Evolutionary conservation across 345 rosid genomes (phyloP), one percentile per base, ranked within the genome.

Genomic region (Eutrema japonicum): DNA sequence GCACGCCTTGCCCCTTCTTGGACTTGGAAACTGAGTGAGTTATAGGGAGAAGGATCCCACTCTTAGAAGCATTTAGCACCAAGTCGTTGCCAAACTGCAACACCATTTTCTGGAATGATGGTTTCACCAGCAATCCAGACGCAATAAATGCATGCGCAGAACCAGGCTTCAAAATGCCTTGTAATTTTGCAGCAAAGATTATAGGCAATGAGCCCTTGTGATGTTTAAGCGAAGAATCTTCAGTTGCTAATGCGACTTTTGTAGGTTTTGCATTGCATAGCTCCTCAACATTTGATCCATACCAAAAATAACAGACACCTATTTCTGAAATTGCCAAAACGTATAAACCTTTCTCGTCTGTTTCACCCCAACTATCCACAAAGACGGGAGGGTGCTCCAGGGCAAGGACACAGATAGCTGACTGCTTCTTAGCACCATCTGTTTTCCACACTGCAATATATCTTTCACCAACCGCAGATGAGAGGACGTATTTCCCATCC

Each of bases 301-400:
- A 78, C 99, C 99, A 95, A 70, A 86, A 85, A 77, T 90, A 95
- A 79, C 96, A 87, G 74, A 87, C 85, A 60, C 99, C 98, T 63
- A 73, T 74, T 80, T 90, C 98, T 42, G 99, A 92, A 64, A 95
- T 79, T 6, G 98, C 96, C 73, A 92, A 68, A 62, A 95, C 85
- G 61, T 78, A 84, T 7, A 90, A 72, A 41, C 88, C 88, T 13
- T 74, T 43, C 56, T 77, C 84, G 67, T 80, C 82, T 53, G 68
- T 82, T 74, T 82, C 76, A 76, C 83, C 69, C 87, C 67, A 80
- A 79, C 91, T 52, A 75, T 95, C 98, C 64, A 95, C 68, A 10
- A 80, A 89, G 51, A 92, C 88, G 30, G 97, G 92, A 71, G 99
- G 98, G 80, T 95, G 90, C 76, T 92, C 99, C 88, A 95, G 80